Conservation (phyloP, 148 eudicot species). For the Rhododendron simsii region DNA sequence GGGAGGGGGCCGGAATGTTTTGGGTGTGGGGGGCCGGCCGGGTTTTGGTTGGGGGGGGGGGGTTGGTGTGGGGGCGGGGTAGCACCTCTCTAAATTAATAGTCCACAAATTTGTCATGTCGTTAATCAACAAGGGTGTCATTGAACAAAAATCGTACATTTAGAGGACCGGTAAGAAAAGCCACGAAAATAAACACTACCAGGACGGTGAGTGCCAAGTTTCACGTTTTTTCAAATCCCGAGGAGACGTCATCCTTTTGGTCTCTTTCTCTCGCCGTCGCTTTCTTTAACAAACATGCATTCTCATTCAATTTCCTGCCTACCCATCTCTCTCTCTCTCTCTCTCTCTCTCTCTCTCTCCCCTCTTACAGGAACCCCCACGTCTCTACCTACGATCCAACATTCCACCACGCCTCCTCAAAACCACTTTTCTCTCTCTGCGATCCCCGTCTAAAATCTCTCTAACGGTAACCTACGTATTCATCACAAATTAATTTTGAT, state of each 20-base stretch:
- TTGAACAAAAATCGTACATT: too few species aligned
- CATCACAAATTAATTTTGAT: not conserved
- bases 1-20: too few species aligned
- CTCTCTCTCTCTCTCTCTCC: not conserved
- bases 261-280: not conserved
- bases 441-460: not conserved
- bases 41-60: too few species aligned
- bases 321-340: not conserved
- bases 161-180: too few species aligned
- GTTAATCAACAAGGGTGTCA: too few species aligned
- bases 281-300: not conserved
- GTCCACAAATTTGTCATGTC: too few species aligned
- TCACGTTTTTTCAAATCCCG: constrained; percentile 1
- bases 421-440: not conserved
- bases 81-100: too few species aligned
- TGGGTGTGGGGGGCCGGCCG: too few species aligned
- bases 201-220: too few species aligned
- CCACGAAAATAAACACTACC: too few species aligned
- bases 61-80: too few species aligned
- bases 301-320: not conserved
- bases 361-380: not conserved
- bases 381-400: not conserved
- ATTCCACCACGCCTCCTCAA: not conserved
- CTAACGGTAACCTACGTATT: not conserved
- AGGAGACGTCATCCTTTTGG: constrained; percentile 2